phyloP scores from a whole-genome alignment of 1,284 basidiomycete species.

The Ustilago bromivora region DNA sequence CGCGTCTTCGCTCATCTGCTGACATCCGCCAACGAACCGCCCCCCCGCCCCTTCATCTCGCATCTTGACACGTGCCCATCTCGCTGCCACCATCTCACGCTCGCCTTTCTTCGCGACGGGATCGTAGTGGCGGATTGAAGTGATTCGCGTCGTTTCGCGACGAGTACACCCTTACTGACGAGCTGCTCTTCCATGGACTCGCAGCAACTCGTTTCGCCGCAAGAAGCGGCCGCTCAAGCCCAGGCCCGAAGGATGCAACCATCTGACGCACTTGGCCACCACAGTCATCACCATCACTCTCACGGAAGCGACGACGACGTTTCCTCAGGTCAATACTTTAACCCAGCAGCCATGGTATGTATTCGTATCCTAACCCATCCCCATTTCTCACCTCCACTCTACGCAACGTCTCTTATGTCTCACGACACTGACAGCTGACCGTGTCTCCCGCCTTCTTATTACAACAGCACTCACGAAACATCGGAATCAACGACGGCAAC shows the following conservation, averaged over 20 bases:
- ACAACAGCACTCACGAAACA: slow-evolving; percentile 45
- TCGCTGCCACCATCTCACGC: slow-evolving; percentile 4
- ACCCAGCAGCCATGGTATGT: slow-evolving; percentile 57
- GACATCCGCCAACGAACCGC: slow-evolving; percentile 14
- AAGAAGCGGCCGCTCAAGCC: slow-evolving; percentile 58
- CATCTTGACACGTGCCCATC: slow-evolving; percentile 7
- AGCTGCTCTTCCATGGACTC: slow-evolving; percentile 51
- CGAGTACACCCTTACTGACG: slow-evolving; percentile 32
- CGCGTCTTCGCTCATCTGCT: slow-evolving; percentile 34
- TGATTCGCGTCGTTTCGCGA: slow-evolving; percentile 40
- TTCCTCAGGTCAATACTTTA: slow-evolving; percentile 48
- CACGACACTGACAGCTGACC: not conserved
- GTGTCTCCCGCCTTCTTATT: not conserved
- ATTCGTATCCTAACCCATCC: not conserved
- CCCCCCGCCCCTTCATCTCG: slow-evolving; percentile 18
- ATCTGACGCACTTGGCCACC: slow-evolving; percentile 47
- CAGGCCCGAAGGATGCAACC: slow-evolving; percentile 58
- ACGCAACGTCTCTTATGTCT: not conserved
- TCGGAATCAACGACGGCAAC: slow-evolving; percentile 42
- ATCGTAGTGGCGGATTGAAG: slow-evolving; percentile 39
- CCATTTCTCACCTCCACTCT: not conserved
- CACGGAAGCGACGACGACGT: slow-evolving; percentile 50
- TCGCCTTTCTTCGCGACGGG: slow-evolving; percentile 4
- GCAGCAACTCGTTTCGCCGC: slow-evolving; percentile 57
- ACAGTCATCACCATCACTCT: slow-evolving; percentile 46